phyloP scores from a whole-genome alignment of 2,329 filamentous ascomycete genomes.

The Ophiostoma populinum region DNA sequence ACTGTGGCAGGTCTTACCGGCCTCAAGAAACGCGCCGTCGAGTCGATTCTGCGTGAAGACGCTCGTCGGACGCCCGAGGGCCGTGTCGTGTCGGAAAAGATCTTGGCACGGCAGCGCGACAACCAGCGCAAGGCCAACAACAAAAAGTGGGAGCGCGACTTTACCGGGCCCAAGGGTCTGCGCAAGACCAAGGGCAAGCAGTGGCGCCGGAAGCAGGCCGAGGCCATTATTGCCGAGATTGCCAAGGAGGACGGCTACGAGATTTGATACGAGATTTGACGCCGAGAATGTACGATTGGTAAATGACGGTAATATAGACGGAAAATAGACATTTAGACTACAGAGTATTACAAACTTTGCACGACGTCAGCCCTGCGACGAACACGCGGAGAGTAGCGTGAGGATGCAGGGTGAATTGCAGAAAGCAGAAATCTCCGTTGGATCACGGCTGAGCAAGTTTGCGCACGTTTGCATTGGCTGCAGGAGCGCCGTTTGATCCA shows the following conservation, averaged over 20 bases:
- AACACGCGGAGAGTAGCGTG: no score
- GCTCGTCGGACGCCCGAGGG: not conserved
- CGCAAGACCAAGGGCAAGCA: slow-evolving; percentile 11
- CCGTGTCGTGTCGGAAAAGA: not conserved
- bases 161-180: slow-evolving; percentile 1
- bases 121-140: slow-evolving; percentile 1
- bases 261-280: no score
- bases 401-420: no score
- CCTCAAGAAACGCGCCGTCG: no score
- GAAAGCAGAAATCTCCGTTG: no score
- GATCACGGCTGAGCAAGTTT: slow-evolving; percentile 10
- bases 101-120: not conserved
- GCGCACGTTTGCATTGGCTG: slow-evolving; percentile 2
- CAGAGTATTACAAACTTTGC: no score
- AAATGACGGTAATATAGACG: not conserved
- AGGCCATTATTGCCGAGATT: slow-evolving; percentile 16
- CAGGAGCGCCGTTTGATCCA: no score
- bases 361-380: no score
- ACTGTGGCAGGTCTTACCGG: no score
- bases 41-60: no score
- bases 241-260: not conserved
- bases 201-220: slow-evolving; percentile 18
- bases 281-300: no score
- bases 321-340: no score
- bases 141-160: slow-evolving; percentile 2